Percentiles rank a stretch among this genome's conserved stretches.
phyloP scores from a whole-genome alignment of 1,284 basidiomycete species.

The Pyrrhoderma lamaoense region DNA sequence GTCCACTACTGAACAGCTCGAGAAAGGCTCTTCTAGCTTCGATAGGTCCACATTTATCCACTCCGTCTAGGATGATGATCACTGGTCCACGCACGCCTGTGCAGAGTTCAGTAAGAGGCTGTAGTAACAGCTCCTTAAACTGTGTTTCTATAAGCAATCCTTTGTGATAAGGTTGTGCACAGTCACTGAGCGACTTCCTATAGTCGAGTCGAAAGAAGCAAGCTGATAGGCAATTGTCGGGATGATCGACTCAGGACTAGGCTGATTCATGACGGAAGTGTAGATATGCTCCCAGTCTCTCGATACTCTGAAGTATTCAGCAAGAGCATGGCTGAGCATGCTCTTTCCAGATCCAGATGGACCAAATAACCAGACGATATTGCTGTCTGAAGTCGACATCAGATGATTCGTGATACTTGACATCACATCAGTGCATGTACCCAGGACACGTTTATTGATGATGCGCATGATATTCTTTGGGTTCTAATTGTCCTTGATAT shows the following conservation, averaged over 20 bases:
- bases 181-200: not conserved
- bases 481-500: no score
- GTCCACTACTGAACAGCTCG: not conserved
- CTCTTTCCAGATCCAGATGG: not conserved
- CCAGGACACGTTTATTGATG: no score
- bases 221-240: not conserved
- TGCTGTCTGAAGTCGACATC: not conserved
- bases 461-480: no score
- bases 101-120: not conserved
- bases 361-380: constrained; percentile 3
- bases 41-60: not conserved
- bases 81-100: not conserved
- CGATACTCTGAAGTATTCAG: not conserved
- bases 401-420: no score
- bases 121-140: not conserved
- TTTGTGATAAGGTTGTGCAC: not conserved
- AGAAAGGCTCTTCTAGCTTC: not conserved
- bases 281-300: not conserved
- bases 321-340: not conserved
- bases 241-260: not conserved
- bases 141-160: not conserved
- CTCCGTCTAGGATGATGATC: not conserved
- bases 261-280: not conserved
- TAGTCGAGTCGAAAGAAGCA: not conserved
- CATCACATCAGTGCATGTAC: no score